phyloP scores from a whole-genome alignment of 1,284 basidiomycete genomes.

The Ustilago crameri region DNA sequence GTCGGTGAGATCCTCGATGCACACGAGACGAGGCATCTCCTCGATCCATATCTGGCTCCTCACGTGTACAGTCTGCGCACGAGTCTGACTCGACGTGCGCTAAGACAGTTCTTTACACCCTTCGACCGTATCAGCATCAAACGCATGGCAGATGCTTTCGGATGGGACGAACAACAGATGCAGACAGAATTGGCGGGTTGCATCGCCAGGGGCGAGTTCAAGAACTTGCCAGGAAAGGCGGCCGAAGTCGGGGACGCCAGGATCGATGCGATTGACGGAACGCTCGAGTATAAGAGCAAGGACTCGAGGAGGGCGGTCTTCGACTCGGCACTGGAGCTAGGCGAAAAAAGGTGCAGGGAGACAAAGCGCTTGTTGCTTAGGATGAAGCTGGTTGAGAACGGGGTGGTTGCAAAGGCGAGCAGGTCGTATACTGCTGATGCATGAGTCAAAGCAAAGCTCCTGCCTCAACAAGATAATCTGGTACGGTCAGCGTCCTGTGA shows the following conservation, averaged over 20 bases:
- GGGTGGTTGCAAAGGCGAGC: constrained; percentile 33
- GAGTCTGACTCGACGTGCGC: constrained; percentile 69
- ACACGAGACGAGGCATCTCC: constrained; percentile 76
- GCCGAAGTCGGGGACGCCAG: constrained; percentile 80
- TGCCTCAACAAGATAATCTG: not conserved
- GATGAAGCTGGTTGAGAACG: constrained; percentile 75
- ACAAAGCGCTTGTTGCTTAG: constrained; percentile 80
- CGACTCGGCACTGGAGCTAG: constrained; percentile 77
- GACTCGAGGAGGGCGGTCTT: constrained; percentile 81
- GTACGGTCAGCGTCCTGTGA: not conserved
- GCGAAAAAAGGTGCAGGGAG: constrained; percentile 76
- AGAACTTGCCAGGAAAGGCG: constrained; percentile 79
- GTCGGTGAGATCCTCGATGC: constrained; percentile 79
- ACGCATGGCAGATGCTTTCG: constrained; percentile 83
- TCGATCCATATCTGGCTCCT: constrained; percentile 80
- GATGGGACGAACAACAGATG: constrained; percentile 78
- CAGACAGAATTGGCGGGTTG: constrained; percentile 78
- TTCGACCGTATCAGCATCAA: constrained; percentile 82
- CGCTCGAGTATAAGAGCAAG: constrained; percentile 78
- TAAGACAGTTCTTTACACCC: constrained; percentile 78
- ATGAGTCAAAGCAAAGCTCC: constrained; percentile 7
- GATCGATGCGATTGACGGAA: constrained; percentile 74
- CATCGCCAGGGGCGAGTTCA: constrained; percentile 79
- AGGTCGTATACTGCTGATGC: constrained; percentile 18
- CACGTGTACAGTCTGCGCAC: constrained; percentile 68